Evolutionary conservation across 2,329 filamentous ascomycete species (phyloP).

Genomic region (Penicillium vulpinum): DNA sequence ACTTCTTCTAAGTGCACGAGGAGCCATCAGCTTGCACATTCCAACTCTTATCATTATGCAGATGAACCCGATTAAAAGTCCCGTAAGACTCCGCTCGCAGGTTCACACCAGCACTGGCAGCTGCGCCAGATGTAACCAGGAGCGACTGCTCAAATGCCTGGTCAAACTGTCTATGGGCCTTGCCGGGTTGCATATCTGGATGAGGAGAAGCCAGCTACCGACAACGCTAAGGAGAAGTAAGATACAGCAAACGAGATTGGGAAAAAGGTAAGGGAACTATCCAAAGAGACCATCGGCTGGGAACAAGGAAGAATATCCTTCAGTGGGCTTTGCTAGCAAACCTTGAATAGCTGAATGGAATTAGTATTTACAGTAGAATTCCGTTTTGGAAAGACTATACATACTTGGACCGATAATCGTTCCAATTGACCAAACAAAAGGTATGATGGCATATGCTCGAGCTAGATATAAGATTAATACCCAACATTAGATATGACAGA

Average conservation of each 20-base stretch:
- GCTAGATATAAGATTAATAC: constrained; percentile 50
- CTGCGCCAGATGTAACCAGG: constrained; percentile 71
- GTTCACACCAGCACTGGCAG: constrained; percentile 71
- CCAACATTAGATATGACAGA: neutral
- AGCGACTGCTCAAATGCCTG: constrained; percentile 68
- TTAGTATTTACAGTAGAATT: constrained; percentile 12
- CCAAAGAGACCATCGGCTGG: constrained; percentile 69
- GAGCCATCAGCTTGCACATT: constrained; percentile 50
- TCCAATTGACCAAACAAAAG: constrained; percentile 88
- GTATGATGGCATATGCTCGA: constrained; percentile 86
- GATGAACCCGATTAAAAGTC: constrained; percentile 63
- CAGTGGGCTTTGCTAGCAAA: constrained; percentile 75
- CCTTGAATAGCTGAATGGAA: constrained; percentile 70
- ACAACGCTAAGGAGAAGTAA: constrained; percentile 77
- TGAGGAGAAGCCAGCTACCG: constrained; percentile 76
- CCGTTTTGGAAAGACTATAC: constrained; percentile 3
- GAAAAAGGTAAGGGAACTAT: constrained; percentile 80
- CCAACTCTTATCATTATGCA: constrained; percentile 57
- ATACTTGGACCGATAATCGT: constrained; percentile 75
- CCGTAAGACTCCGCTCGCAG: constrained; percentile 77
- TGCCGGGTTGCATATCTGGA: constrained; percentile 69
- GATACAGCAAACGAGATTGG: constrained; percentile 78
- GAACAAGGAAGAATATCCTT: constrained; percentile 71
- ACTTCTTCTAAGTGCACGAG: constrained; percentile 41
- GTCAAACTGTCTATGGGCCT: constrained; percentile 40